phyloP scores from a whole-genome alignment of 768 basidiomycete genomes.

The Leccinum arenicola region DNA sequence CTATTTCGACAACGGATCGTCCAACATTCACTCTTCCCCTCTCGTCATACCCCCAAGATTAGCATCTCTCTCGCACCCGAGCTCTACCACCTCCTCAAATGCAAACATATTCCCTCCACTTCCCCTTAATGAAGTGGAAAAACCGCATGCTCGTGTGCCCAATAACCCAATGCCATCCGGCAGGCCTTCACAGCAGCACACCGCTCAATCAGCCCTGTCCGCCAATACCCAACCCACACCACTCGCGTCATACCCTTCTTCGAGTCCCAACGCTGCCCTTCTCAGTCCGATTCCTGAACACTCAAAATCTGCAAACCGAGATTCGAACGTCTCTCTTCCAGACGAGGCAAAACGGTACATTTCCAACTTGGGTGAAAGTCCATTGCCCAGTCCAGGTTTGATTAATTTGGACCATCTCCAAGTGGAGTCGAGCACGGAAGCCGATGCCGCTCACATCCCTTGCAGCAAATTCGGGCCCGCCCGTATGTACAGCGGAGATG shows the following conservation, averaged over 20 bases:
- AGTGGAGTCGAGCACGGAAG: neutral
- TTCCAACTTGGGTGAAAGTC: constrained; percentile 63
- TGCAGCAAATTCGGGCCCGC: constrained; percentile 11
- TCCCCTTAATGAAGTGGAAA: constrained; percentile 18
- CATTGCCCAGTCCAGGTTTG: constrained; percentile 47
- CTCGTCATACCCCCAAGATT: constrained; percentile 22
- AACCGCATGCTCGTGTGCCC: neutral
- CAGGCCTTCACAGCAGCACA: constrained; percentile 10
- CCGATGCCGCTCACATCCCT: constrained; percentile 2
- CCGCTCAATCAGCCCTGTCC: constrained; percentile 14
- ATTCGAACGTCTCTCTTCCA: constrained; percentile 68
- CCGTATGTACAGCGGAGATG: constrained; percentile 26
- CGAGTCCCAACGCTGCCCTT: constrained; percentile 13
- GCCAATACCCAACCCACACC: constrained; percentile 14
- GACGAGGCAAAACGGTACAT: constrained; percentile 78
- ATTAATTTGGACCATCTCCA: neutral
- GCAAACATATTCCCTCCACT: constrained; percentile 16
- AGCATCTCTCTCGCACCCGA: constrained; percentile 17
- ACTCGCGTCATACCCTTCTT: constrained; percentile 20
- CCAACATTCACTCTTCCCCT: constrained; percentile 5
- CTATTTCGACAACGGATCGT: neutral
- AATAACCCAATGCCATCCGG: constrained; percentile 1
- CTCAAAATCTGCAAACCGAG: constrained; percentile 47
- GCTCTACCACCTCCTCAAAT: constrained; percentile 8
- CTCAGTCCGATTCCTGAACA: constrained; percentile 30